A percentile compares a stretch with the other conserved stretches of the same genome.
phyloP scores from a whole-genome alignment of 139 green algal species.

The Coccomyxa sp. region DNA sequence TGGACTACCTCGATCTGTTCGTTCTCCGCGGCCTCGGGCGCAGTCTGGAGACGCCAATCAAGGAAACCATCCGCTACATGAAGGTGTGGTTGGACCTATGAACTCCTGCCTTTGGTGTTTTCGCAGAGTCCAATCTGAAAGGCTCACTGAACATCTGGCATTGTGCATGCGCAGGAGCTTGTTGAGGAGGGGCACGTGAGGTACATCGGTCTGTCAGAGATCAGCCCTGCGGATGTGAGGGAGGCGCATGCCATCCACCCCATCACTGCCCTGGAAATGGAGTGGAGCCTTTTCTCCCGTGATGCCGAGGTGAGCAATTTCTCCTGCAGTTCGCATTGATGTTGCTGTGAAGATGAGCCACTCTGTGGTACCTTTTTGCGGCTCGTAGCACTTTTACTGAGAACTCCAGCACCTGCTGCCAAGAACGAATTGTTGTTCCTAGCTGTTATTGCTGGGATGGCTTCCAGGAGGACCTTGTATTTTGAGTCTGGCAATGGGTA shows the following conservation, averaged over 20 bases:
- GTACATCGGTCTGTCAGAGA: slow-evolving; percentile 70
- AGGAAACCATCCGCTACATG: not conserved
- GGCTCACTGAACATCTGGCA: not conserved
- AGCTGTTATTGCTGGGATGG: not conserved
- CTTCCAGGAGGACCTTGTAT: slow-evolving; percentile 40
- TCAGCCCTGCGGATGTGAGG: slow-evolving; percentile 46
- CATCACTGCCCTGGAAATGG: slow-evolving; percentile 64
- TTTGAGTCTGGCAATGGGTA: slow-evolving; percentile 65
- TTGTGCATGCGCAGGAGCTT: slow-evolving; percentile 29
- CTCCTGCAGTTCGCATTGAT: not conserved
- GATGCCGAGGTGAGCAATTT: slow-evolving; percentile 26
- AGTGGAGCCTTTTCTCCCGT: slow-evolving; percentile 62
- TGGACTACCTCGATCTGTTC: not conserved
- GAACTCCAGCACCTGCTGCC: not conserved
- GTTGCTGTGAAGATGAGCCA: too few species aligned
- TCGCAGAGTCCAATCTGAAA: not conserved
- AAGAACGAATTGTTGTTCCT: not conserved
- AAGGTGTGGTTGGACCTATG: not conserved
- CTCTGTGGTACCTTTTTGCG: too few species aligned
- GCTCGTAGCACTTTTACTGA: too few species aligned
- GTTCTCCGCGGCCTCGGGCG: not conserved
- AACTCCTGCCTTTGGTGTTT: not conserved
- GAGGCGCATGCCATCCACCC: slow-evolving; percentile 57
- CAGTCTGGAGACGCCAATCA: not conserved
- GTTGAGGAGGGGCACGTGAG: slow-evolving; percentile 66